These are phyloP conservation scores for Zygosaccharomyces sapae DNA, from an alignment of 1,139 yeast species.

Conservation along the genomic window DNA sequence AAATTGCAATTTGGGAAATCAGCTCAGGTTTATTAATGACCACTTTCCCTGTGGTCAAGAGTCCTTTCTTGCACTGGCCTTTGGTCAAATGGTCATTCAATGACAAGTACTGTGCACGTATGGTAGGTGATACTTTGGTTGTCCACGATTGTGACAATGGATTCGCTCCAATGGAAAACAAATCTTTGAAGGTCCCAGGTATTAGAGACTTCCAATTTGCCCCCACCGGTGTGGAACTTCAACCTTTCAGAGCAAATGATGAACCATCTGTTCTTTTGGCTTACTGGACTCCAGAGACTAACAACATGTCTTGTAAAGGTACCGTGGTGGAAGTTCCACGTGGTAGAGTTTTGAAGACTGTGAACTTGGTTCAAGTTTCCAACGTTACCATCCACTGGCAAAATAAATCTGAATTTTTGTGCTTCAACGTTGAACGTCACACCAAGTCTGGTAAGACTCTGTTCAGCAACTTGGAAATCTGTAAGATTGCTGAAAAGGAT, in stretches of 20 bases:
- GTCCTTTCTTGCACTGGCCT: conserved; percentile 89
- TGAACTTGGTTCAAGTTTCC: conserved; percentile 90
- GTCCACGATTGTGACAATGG: conserved; percentile 73
- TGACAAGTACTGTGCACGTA: conserved; percentile 91
- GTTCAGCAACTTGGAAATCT: conserved; percentile 89
- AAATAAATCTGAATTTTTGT: conserved; percentile 73
- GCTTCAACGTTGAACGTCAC: conserved; percentile 96
- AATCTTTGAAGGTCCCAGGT: conserved; percentile 78
- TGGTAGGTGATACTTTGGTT: conserved; percentile 89
- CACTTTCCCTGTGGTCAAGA: conserved; percentile 87
- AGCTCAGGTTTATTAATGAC: conserved; percentile 78
- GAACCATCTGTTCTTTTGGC: conserved; percentile 61
- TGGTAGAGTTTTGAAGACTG: conserved; percentile 78
- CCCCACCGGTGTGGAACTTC: conserved; percentile 75
- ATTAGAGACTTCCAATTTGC: conserved; percentile 93
- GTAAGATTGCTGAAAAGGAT: conserved; percentile 81
- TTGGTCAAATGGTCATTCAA: conserved; percentile 94
- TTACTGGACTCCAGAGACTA: conserved; percentile 95
- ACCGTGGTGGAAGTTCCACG: conserved; percentile 85
- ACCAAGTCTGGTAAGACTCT: conserved; percentile 90
- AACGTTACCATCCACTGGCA: conserved; percentile 96
- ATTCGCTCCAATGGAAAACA: conserved; percentile 73
- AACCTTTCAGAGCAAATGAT: conserved; percentile 45
- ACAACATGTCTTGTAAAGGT: conserved; percentile 93
- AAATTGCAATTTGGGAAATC: conserved; percentile 90